Percentiles rank a stretch among this genome's conserved stretches.
Conservation (phyloP, 306 rosid species). For the Lablab purpureus region DNA sequence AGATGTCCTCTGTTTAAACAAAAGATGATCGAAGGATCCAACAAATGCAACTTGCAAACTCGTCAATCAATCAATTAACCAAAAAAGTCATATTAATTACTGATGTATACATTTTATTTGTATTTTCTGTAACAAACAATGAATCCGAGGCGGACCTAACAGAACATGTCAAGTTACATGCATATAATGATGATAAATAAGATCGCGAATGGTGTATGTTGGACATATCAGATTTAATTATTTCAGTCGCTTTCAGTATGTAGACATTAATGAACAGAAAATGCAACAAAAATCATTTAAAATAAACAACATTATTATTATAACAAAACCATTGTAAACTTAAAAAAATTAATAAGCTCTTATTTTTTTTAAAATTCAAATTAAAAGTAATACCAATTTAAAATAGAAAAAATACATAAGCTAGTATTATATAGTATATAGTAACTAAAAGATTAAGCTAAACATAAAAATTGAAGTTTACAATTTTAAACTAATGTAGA, state of each 20-base stretch:
- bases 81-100: not conserved
- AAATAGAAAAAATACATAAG: too few species aligned
- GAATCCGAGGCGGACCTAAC: not conserved
- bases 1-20: not conserved
- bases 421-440: too few species aligned
- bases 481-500: too few species aligned
- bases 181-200: not conserved
- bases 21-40: not conserved
- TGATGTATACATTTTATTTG: not conserved
- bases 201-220: too few species aligned
- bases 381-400: too few species aligned
- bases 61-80: not conserved
- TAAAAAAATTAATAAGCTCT: too few species aligned
- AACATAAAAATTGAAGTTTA: too few species aligned
- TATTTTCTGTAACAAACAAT: not conserved
- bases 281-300: not conserved
- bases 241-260: not conserved
- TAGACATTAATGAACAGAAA: not conserved
- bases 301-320: not conserved
- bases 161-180: not conserved
- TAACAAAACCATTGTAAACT: too few species aligned
- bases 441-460: too few species aligned
- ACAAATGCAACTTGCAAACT: constrained; percentile 30
- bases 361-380: too few species aligned
- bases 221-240: not conserved